A percentile compares a stretch with the other conserved stretches of the same genome.
Evolutionary conservation across 768 basidiomycete genomes (phyloP).

Genomic region (Pulveroboletus sp.): DNA sequence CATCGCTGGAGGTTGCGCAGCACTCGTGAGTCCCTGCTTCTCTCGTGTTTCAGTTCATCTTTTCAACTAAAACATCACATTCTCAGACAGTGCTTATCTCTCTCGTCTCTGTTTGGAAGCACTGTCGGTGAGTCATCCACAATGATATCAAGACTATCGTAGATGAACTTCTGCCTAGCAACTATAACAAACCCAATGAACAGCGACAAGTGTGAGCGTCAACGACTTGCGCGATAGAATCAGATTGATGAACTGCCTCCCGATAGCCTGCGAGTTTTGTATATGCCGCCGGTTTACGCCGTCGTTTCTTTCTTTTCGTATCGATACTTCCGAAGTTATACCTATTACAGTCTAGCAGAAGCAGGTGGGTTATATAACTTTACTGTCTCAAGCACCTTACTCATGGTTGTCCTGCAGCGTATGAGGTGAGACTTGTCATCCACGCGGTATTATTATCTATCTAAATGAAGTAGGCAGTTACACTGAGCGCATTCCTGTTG

Average conservation of each 20-base stretch:
- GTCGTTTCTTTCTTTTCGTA: slow-evolving; percentile 86
- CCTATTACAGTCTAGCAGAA: slow-evolving; percentile 55
- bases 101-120: slow-evolving; percentile 49
- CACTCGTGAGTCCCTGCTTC: slow-evolving; percentile 40
- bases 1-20: slow-evolving; percentile 60
- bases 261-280: slow-evolving; percentile 69
- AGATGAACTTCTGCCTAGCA: slow-evolving; percentile 40
- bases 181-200: slow-evolving; percentile 61
- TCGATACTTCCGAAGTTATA: slow-evolving; percentile 78
- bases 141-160: neutral
- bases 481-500: slow-evolving; percentile 83
- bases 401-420: slow-evolving; percentile 41
- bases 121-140: slow-evolving; percentile 59
- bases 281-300: slow-evolving; percentile 82
- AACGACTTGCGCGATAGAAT: neutral
- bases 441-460: slow-evolving; percentile 6
- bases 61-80: neutral
- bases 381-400: slow-evolving; percentile 25
- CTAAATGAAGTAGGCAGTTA: slow-evolving; percentile 56
- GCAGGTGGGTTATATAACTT: slow-evolving; percentile 36
- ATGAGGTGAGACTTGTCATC: slow-evolving; percentile 50
- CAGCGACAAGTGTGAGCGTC: slow-evolving; percentile 75
- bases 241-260: neutral
- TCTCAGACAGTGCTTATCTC: slow-evolving; percentile 62
- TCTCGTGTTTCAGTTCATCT: neutral